phyloP scores from a whole-genome alignment of 495 filamentous ascomycete genomes.

The Cudoniella acicularis region DNA sequence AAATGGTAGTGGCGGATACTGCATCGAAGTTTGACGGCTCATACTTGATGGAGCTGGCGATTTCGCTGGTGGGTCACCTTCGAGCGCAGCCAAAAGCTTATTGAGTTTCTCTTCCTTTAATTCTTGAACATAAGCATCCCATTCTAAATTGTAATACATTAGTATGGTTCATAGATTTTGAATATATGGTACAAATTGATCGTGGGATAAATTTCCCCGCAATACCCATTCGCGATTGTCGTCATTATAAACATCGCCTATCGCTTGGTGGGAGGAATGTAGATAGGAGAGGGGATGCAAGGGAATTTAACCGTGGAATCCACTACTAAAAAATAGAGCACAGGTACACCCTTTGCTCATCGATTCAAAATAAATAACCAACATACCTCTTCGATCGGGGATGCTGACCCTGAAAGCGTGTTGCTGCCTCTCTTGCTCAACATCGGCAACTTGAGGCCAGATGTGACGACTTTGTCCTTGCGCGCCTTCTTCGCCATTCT shows the following conservation, averaged over 20 bases:
- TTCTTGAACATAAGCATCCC: slow-evolving; percentile 77
- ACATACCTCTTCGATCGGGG: slow-evolving; percentile 56
- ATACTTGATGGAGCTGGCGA: slow-evolving; percentile 49
- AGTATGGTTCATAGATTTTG: neutral
- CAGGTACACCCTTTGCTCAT: no score
- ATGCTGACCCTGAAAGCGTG: slow-evolving; percentile 61
- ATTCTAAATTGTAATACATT: slow-evolving; percentile 33
- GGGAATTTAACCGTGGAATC: slow-evolving; percentile 1
- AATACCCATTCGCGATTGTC: no score
- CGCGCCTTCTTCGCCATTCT: slow-evolving; percentile 31
- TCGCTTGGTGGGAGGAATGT: neutral
- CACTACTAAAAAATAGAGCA: neutral
- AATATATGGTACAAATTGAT: no score
- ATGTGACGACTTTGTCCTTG: slow-evolving; percentile 62
- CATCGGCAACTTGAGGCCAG: slow-evolving; percentile 66
- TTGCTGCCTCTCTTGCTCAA: slow-evolving; percentile 48
- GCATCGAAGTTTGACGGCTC: slow-evolving; percentile 59
- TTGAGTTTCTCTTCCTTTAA: slow-evolving; percentile 87
- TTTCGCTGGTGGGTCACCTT: slow-evolving; percentile 51
- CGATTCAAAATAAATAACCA: slow-evolving; percentile 5
- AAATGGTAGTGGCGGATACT: slow-evolving; percentile 61
- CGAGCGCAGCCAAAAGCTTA: slow-evolving; percentile 79
- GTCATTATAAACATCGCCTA: neutral
- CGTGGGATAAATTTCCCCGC: no score
- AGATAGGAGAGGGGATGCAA: neutral